Evolutionary conservation across 169 alveolate species (phyloP).

Genomic region (Toxoplasma gondii): DNA sequence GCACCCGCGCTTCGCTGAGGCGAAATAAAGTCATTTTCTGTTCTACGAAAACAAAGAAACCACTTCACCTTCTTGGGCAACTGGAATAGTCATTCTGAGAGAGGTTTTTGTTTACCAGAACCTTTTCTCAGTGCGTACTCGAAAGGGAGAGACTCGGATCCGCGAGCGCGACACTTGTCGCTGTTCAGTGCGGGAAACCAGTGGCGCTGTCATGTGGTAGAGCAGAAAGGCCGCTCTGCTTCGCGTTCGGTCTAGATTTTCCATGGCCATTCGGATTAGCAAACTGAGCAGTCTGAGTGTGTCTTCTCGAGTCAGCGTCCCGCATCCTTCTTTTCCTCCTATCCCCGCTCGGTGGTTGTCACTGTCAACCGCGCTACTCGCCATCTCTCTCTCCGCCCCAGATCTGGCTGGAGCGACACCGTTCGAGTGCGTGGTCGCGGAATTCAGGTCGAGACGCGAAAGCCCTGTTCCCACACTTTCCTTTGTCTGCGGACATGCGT

Average conservation of each 20-base stretch:
- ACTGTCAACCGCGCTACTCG: not conserved
- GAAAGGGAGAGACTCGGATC: no score
- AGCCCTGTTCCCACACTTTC: not conserved
- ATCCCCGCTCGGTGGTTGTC: not conserved
- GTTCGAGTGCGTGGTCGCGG: not conserved
- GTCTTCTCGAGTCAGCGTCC: not conserved
- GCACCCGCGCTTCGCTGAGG: no score
- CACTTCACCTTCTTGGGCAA: no score
- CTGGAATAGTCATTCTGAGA: no score
- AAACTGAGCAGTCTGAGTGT: conserved; percentile 28
- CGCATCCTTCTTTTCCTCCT: not conserved
- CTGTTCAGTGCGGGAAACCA: not conserved
- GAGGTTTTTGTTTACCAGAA: no score
- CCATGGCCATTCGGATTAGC: conserved; percentile 50
- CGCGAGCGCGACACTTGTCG: no score
- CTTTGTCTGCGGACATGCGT: not conserved
- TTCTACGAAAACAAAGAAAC: no score
- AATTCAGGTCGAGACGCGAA: not conserved
- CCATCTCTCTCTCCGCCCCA: not conserved
- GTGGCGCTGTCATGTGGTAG: conserved; percentile 45
- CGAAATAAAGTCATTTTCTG: no score
- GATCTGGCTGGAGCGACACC: not conserved
- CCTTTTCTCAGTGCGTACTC: no score
- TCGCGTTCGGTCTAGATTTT: conserved; percentile 42
- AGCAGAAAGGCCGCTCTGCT: conserved; percentile 61